phyloP scores from a whole-genome alignment of 805 yeast species.

The Saccharomyces mikatae region DNA sequence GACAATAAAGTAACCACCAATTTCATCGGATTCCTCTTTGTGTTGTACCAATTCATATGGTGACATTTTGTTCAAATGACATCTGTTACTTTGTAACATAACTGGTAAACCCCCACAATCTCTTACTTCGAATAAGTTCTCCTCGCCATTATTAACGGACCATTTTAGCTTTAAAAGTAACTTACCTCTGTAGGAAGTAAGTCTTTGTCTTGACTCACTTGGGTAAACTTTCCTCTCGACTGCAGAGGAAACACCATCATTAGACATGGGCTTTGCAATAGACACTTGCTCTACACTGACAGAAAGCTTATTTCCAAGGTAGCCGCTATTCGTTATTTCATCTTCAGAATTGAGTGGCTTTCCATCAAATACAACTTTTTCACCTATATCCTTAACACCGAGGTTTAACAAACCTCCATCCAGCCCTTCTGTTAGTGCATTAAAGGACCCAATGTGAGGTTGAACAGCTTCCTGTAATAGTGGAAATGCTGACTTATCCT shows the following conservation, averaged over 20 bases:
- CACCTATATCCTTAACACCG: constrained; percentile 84
- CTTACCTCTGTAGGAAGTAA: constrained; percentile 72
- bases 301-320: constrained; percentile 76
- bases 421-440: constrained; percentile 86
- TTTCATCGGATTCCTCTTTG: constrained; percentile 89
- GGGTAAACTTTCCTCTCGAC: constrained; percentile 75
- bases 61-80: constrained; percentile 77
- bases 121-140: constrained; percentile 61
- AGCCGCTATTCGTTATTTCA: constrained; percentile 37
- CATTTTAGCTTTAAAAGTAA: constrained; percentile 72
- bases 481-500: constrained; percentile 75
- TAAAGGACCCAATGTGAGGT: constrained; percentile 94
- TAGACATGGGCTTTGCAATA: constrained; percentile 64
- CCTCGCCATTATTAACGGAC: constrained; percentile 84
- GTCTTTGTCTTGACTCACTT: constrained; percentile 82
- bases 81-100: constrained; percentile 85
- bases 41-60: constrained; percentile 71
- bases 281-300: constrained; percentile 87
- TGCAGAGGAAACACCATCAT: constrained; percentile 53
- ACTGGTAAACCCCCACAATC: constrained; percentile 89
- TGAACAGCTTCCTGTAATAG: constrained; percentile 79
- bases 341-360: constrained; percentile 11
- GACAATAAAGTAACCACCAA: constrained; percentile 93
- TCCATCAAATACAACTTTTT: constrained; percentile 77
- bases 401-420: constrained; percentile 77